Evolutionary conservation across 352 stramenopile genomes (phyloP).

Genomic region (Phytophthora multivora): DNA sequence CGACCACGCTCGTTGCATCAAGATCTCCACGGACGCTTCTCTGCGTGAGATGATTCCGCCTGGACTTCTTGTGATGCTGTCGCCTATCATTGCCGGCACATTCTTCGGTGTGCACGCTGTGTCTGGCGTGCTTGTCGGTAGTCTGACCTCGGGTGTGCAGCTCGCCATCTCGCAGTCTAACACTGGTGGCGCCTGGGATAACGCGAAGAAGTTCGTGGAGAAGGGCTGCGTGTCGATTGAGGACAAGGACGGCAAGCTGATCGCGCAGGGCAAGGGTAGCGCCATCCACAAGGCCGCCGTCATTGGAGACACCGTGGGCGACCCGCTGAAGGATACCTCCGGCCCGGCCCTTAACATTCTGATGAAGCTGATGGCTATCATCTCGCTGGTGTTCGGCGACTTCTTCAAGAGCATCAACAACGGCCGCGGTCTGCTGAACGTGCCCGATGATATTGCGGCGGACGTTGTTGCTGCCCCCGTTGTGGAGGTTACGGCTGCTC

Average conservation of each 20-base stretch:
- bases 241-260: conserved; percentile 92
- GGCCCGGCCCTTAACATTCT: conserved; percentile 99
- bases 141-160: conserved; percentile 96
- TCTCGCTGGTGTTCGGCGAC: conserved; percentile 99
- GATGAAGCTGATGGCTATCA: conserved; percentile 99
- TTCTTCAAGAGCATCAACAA: conserved; percentile 99
- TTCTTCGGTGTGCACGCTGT: conserved; percentile 98
- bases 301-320: conserved; percentile 98
- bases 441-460: conserved; percentile 47
- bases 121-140: conserved; percentile 96
- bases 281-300: conserved; percentile 98
- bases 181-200: conserved; percentile 99
- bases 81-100: conserved; percentile 97
- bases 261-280: conserved; percentile 94
- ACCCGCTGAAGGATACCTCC: conserved; percentile 99
- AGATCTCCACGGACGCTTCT: conserved; percentile 99
- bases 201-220: conserved; percentile 99
- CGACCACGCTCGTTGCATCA: conserved; percentile 95
- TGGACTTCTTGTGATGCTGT: conserved; percentile 98
- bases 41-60: conserved; percentile 99
- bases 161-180: conserved; percentile 99
- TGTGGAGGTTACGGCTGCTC: conserved; percentile 24
- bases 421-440: conserved; percentile 93
- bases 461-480: conserved; percentile 18
- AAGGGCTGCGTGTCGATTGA: conserved; percentile 92